A percentile compares a stretch with the other conserved stretches of the same genome.
These are phyloP conservation scores for Paspalum vaginatum DNA, from an alignment of 176 grass and related monocot genomes.

Conservation along the genomic window DNA sequence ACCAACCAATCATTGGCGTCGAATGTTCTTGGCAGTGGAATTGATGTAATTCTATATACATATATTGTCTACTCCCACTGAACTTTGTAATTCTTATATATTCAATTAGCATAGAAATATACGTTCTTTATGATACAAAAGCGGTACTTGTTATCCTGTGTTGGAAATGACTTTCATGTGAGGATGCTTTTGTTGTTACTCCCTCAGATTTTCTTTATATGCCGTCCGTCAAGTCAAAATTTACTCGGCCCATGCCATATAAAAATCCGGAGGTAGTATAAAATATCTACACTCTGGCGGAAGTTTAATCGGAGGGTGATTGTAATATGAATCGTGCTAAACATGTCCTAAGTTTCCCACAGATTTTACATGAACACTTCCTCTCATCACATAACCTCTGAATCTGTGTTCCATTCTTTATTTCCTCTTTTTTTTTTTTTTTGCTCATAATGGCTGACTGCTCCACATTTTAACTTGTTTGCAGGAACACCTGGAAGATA, in stretches of 20 bases:
- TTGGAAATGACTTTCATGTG: background rate
- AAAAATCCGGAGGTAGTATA: too few species aligned
- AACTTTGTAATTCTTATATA: background rate
- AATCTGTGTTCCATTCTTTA: background rate
- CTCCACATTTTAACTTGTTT: conserved; percentile 30
- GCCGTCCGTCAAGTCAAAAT: too few species aligned
- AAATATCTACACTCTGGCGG: background rate
- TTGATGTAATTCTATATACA: background rate
- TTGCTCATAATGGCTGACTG: background rate
- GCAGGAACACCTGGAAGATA: conserved; percentile 85
- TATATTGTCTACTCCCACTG: background rate
- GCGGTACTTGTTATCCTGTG: background rate
- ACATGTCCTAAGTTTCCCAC: background rate
- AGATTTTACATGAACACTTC: background rate
- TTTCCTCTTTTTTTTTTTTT: background rate
- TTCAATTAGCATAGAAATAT: background rate
- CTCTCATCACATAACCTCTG: background rate
- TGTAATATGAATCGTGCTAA: background rate
- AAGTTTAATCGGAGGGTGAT: background rate
- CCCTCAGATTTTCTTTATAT: too few species aligned
- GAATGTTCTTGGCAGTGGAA: conserved; percentile 6
- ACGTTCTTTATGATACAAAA: background rate
- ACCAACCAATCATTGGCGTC: background rate
- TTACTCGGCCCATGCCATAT: too few species aligned
- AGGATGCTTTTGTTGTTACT: background rate